phyloP scores from a whole-genome alignment of 768 basidiomycete genomes.

The Mrakia hoshinonis region DNA sequence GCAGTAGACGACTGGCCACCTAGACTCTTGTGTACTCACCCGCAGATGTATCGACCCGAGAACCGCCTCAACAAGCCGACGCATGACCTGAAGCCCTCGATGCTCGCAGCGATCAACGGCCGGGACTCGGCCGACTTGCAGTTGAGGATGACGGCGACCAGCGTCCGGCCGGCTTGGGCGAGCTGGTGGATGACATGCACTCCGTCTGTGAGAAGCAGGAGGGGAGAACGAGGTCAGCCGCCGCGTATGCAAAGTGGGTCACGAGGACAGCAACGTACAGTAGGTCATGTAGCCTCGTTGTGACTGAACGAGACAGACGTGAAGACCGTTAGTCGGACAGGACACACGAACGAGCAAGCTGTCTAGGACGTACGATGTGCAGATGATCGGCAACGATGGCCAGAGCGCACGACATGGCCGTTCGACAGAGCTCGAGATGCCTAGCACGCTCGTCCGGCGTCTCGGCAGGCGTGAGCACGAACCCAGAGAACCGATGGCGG shows the following conservation, averaged over 20 bases:
- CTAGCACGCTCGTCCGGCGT: constrained; percentile 56
- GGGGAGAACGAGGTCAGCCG: neutral
- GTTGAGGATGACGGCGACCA: constrained; percentile 77
- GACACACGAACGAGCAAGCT: too few relatives aligned
- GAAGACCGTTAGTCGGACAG: too few relatives aligned
- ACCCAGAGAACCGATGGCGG: constrained; percentile 58
- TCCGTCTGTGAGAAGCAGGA: constrained; percentile 52
- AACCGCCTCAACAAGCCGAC: constrained; percentile 79
- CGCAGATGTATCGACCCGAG: constrained; percentile 85
- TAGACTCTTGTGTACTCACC: neutral
- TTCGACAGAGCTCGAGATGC: constrained; percentile 40
- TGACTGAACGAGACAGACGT: constrained; percentile 32
- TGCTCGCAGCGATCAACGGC: constrained; percentile 65
- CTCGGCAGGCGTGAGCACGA: constrained; percentile 38
- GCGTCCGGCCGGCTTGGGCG: constrained; percentile 83
- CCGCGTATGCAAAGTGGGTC: too few relatives aligned
- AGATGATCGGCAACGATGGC: constrained; percentile 74
- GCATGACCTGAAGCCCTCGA: constrained; percentile 78
- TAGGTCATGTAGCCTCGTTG: constrained; percentile 87
- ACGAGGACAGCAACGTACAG: constrained; percentile 51
- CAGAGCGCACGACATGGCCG: constrained; percentile 70
- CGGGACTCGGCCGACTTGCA: constrained; percentile 73
- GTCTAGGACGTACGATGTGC: constrained; percentile 59
- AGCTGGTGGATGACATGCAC: constrained; percentile 93
- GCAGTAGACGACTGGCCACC: neutral